Evolutionary conservation across 2,329 filamentous ascomycete species (phyloP), one percentile per base, ranked within the genome.

Genomic region (Alternaria sp.): DNA sequence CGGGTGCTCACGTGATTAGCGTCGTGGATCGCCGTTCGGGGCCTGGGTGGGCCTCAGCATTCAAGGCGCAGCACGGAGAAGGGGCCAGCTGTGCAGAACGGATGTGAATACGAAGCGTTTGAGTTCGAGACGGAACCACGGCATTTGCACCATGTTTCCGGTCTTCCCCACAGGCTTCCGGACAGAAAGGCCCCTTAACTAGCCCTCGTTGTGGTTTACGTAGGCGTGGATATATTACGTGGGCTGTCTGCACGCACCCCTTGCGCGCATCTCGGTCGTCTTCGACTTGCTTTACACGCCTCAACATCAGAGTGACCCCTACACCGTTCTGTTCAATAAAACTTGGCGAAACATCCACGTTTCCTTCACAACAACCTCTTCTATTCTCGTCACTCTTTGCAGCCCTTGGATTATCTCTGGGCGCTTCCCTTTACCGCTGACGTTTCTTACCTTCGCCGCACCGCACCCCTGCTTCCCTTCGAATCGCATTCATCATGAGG

Each of bases 401-500:
- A 50, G 21, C 28, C 15, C 21, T 26, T 30, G 40, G 11, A 15
- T 32, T 26, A 12, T 53, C 17, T 25, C 28, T 23, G 40, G 6
- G 50, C 54, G 15, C 23, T 52, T 62, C 19, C 46, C 44, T 46
- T 56, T 46, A 36, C 59, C 58, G 54, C 56, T 36, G 12, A 28
- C 62, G 30, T 32, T 40, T 53, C 13, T 49, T 59, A 45, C 47
- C 36, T 51, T 55, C 47, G 32, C 50, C 47, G 40, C 50, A 52
- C 30, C 21, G 17, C 51, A 59, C 54, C 62, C 61, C 59, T 65
- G 60, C 56, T 62, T 51, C 57, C 55, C 62, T 59, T 44, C 55
- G n/a, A 46, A 57, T 61, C 66, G 32, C 61, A 69, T 62, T 57
- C 74, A 73, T 70, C 69, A 91, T 92, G 89, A 88, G 85, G 80